These are phyloP conservation scores for Fusarium multiceps DNA, from an alignment of 2,329 filamentous ascomycete genomes.

Conservation along the genomic window DNA sequence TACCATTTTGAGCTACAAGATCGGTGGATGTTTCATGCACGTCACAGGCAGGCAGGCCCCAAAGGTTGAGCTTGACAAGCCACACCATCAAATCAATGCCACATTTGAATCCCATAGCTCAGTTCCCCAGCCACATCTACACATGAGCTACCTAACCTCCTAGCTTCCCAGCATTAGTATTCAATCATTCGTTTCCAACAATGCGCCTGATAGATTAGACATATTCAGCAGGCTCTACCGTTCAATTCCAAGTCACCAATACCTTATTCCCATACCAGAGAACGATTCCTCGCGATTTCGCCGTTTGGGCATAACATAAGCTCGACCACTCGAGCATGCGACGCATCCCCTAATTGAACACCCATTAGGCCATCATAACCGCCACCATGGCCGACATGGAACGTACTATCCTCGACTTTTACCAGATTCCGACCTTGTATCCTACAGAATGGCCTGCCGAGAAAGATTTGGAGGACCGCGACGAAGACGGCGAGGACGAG, in stretches of 20 bases:
- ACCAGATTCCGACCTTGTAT: conserved; percentile 82
- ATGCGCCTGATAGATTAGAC: not conserved
- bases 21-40: conserved; percentile 10
- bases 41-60: conserved; percentile 18
- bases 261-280: not conserved
- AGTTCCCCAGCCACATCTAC: not conserved
- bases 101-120: conserved; percentile 5
- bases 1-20: conserved; percentile 1
- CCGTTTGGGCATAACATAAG: conserved; percentile 9
- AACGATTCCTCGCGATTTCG: not conserved
- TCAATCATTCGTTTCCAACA: conserved; percentile 6
- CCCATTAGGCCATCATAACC: conserved; percentile 24
- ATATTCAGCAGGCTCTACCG: not conserved
- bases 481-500: conserved; percentile 66
- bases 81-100: conserved; percentile 1
- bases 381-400: conserved; percentile 75
- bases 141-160: conserved; percentile 3
- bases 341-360: conserved; percentile 31
- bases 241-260: not conserved
- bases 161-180: conserved; percentile 22
- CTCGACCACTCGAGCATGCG: conserved; percentile 30
- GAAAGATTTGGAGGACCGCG: conserved; percentile 75
- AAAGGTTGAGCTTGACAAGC: not conserved
- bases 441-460: conserved; percentile 89
- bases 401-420: conserved; percentile 84